These are phyloP conservation scores for Penicillium sp. DNA, from an alignment of 2,329 filamentous ascomycete genomes.

Conservation along the genomic window DNA sequence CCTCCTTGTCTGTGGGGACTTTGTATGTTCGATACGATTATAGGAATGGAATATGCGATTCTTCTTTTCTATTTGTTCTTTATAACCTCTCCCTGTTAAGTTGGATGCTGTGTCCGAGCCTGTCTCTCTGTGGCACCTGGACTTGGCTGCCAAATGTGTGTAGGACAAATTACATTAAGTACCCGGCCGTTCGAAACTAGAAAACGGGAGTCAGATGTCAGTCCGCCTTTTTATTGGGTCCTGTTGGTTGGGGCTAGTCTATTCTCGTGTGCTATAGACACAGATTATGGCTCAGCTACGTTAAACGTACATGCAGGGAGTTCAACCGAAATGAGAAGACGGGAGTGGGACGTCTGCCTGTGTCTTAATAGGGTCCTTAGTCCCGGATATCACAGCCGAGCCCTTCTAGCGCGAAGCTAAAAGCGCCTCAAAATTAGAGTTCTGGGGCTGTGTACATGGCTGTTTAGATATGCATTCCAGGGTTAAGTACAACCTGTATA, in stretches of 20 bases:
- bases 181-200: too few relatives aligned
- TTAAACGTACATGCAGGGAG: too few relatives aligned
- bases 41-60: not conserved
- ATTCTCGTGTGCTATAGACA: too few relatives aligned
- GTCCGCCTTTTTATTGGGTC: too few relatives aligned
- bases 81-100: not conserved
- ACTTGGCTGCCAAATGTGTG: too few relatives aligned
- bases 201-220: too few relatives aligned
- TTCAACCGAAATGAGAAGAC: too few relatives aligned
- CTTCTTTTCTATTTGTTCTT: not conserved
- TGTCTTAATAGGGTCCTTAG: not conserved
- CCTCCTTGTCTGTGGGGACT: not conserved
- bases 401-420: not conserved
- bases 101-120: not conserved
- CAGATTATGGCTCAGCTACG: too few relatives aligned
- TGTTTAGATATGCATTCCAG: not conserved
- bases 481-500: not conserved
- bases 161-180: too few relatives aligned
- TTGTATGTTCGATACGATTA: constrained; percentile 1
- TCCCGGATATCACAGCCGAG: not conserved
- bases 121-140: too few relatives aligned
- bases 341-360: not conserved
- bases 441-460: too few relatives aligned
- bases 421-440: not conserved
- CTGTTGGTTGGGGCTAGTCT: too few relatives aligned